Percentiles rank a stretch among this genome's conserved stretches.
Evolutionary conservation across 306 rosid genomes (phyloP).

Genomic region (barrel medic (Medicago truncatula)): MtrunA17r5.0-ANR NC_053042.1:37332001-37332500

Average conservation of each 20-base stretch:
- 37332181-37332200: slow-evolving; percentile 83
- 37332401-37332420: slow-evolving; percentile 67
- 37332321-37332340: slow-evolving; percentile 42
- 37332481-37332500: slow-evolving; percentile 71
- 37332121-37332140: slow-evolving; percentile 62
- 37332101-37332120: slow-evolving; percentile 50
- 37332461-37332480: slow-evolving; percentile 51
- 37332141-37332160: slow-evolving; percentile 79
- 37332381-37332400: slow-evolving; percentile 64
- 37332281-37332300: slow-evolving; percentile 81
- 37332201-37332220: slow-evolving; percentile 89
- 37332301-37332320: slow-evolving; percentile 69
- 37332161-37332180: slow-evolving; percentile 63
- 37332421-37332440: slow-evolving; percentile 74
- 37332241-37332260: slow-evolving; percentile 75
- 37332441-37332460: slow-evolving; percentile 84
- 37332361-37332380: slow-evolving; percentile 59
- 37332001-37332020: slow-evolving; percentile 59
- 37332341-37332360: slow-evolving; percentile 52
- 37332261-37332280: slow-evolving; percentile 76
- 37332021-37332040: slow-evolving; percentile 59
- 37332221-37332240: slow-evolving; percentile 82
- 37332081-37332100: slow-evolving; percentile 74
- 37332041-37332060: slow-evolving; percentile 76
- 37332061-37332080: slow-evolving; percentile 70